A percentile compares a stretch with the other conserved stretches of the same genome.
These are phyloP conservation scores for Cladosporium sp. DNA, from an alignment of 2,329 filamentous ascomycete species.

Conservation along the genomic window DNA sequence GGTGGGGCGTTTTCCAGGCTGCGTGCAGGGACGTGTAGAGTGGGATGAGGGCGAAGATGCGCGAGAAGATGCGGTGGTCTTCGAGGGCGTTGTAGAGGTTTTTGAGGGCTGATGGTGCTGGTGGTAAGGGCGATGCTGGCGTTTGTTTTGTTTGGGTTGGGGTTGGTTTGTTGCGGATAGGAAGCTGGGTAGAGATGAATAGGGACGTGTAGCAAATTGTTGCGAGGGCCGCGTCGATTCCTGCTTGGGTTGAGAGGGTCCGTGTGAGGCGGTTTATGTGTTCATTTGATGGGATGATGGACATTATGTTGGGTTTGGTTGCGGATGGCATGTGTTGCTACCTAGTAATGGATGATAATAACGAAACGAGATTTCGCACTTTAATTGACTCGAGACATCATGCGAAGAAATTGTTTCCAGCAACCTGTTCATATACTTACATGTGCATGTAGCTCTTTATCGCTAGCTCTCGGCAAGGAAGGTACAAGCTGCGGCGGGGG, in stretches of 20 bases:
- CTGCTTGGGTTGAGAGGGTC: slow-evolving; percentile 35
- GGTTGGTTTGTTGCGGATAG: slow-evolving; percentile 29
- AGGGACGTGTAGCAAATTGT: slow-evolving; percentile 42
- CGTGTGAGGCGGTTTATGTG: slow-evolving; percentile 22
- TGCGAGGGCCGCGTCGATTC: slow-evolving; percentile 38
- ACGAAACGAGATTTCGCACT: no score
- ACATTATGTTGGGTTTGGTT: slow-evolving; percentile 1
- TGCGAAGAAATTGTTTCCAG: no score
- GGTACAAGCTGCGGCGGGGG: no score
- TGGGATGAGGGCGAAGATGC: slow-evolving; percentile 72
- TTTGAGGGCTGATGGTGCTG: slow-evolving; percentile 20
- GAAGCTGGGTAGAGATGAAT: slow-evolving; percentile 37
- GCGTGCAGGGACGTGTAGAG: slow-evolving; percentile 63
- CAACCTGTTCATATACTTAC: no score
- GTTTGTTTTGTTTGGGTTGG: slow-evolving; percentile 30
- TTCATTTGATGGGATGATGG: neutral
- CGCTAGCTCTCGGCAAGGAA: no score
- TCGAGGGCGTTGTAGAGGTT: slow-evolving; percentile 60
- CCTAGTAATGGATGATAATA: no score
- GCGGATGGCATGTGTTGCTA: slow-evolving; percentile 2
- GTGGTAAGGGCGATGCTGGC: slow-evolving; percentile 36
- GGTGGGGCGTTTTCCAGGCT: slow-evolving; percentile 31
- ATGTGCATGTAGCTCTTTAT: no score
- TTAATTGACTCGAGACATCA: no score
- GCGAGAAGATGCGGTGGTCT: slow-evolving; percentile 66